Base-by-base conservation (phyloP, 2,329 filamentous ascomycete genomes). In the Aureobasidium mangrovei region DNA sequence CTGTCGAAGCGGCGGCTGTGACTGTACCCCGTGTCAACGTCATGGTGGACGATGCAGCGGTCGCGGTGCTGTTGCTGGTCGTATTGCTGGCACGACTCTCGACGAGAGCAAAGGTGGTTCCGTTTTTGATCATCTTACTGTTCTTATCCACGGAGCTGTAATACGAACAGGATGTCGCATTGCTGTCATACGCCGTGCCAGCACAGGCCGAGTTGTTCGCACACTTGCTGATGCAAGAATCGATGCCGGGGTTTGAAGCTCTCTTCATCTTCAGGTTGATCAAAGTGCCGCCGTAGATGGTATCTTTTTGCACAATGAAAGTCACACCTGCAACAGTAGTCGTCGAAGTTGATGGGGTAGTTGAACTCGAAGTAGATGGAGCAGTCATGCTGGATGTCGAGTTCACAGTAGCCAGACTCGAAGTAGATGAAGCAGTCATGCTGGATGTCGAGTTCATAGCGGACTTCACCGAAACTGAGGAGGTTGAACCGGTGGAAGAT, bases 201-300 rank as follows among this genome's bases (percentile, higher is more conserved):
- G 24, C 9, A 6, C 47, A 52, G 9, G 9, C n/a, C 2, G 47
- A 27, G 10, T 29, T 52, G 12, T 24, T 42, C n/a, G 47, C 47
- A 42, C 47, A 52, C 7, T 52, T 52, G 47, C 42, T 18, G 38
- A 52, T 8, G 29, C 47, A 52, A n/a, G 12, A 24, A 4, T 52
- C 4, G 29, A 52, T 33, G 10, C 38, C 29, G 28, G 4, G 2
- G 7, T n/a, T 6, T 6, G 39, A 12, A 3, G 39, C 29, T 27
- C 47, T 12, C 24, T 52, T 51, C 41, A 28, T 42, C 47, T 27
- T 35, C 18, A 39, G n/a, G 1, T 52, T 41, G 9, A 52, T 12
- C 18, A 42, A 7, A 10, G 28, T 52, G 10, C 47, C 47, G 7
- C 29, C 31, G 39, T 52, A 52, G 29, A 42, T 52, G 3, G 39